Conservation (phyloP, 805 yeast genomes). For the Sugiyamaella smithiae region DNA sequence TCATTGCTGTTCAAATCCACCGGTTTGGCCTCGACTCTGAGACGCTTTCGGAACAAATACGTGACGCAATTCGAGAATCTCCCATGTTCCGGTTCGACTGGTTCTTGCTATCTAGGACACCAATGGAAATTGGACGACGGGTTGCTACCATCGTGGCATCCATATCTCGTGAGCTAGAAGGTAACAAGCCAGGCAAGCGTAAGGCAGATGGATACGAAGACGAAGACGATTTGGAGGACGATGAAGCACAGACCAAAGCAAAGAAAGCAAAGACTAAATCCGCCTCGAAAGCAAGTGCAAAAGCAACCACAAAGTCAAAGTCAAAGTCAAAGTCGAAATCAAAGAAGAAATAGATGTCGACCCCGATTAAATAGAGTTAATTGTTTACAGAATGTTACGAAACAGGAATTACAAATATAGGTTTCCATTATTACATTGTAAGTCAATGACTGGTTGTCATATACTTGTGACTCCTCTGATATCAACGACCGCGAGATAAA, state of each 20-base stretch:
- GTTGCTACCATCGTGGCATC: slow-evolving; percentile 74
- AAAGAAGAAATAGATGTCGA: not conserved
- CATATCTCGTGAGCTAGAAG: slow-evolving; percentile 65
- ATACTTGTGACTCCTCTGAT: not conserved
- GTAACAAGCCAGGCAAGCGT: slow-evolving; percentile 20
- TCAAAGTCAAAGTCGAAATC: not conserved
- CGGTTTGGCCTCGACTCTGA: slow-evolving; percentile 76
- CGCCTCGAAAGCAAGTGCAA: not conserved
- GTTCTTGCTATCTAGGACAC: slow-evolving; percentile 76
- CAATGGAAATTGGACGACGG: slow-evolving; percentile 76
- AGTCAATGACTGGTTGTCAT: no score
- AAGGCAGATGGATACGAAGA: slow-evolving; percentile 16
- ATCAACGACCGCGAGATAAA: no score
- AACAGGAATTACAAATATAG: no score
- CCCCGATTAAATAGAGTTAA: no score
- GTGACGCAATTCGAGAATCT: slow-evolving; percentile 68
- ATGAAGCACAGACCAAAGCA: slow-evolving; percentile 11
- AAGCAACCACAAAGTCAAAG: not conserved
- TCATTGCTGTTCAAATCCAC: slow-evolving; percentile 73
- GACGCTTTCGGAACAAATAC: slow-evolving; percentile 73
- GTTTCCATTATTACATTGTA: no score
- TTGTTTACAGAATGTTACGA: no score
- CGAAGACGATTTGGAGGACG: slow-evolving; percentile 15
- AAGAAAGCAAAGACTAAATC: slow-evolving; percentile 9
- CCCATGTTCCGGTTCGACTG: slow-evolving; percentile 85